Conservation (phyloP, 1,284 basidiomycete species). For the Tilletia setariae region DNA sequence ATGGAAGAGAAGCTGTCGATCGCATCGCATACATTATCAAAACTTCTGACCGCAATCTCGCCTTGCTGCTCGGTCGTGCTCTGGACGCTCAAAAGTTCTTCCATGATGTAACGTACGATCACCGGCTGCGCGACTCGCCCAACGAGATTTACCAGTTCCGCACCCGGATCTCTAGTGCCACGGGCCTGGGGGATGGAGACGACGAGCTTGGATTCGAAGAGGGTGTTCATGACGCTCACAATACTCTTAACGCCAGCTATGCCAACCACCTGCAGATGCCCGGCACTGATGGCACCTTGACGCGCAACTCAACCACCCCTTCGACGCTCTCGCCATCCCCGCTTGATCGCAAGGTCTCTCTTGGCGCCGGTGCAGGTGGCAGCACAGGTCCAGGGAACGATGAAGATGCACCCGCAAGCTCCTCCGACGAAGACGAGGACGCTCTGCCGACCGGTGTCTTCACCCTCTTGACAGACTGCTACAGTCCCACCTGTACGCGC, state of each 20-base stretch:
- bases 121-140: conserved; percentile 82
- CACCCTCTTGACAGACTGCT: conserved; percentile 93
- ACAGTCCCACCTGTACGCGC: conserved; percentile 92
- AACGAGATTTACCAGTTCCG: conserved; percentile 90
- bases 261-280: conserved; percentile 20
- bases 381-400: background rate
- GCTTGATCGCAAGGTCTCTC: conserved; percentile 60
- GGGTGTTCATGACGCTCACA: background rate
- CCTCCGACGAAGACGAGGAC: conserved; percentile 57
- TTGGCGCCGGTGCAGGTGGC: background rate
- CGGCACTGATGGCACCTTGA: conserved; percentile 41
- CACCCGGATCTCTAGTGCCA: conserved; percentile 43
- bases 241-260: conserved; percentile 9
- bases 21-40: conserved; percentile 96
- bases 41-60: conserved; percentile 93
- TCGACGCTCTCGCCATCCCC: conserved; percentile 66
- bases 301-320: conserved; percentile 73
- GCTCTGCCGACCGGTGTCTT: conserved; percentile 90
- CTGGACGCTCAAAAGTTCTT: conserved; percentile 99
- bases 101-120: conserved; percentile 98
- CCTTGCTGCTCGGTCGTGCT: conserved; percentile 85
- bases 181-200: background rate
- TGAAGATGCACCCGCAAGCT: background rate
- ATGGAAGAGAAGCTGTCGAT: conserved; percentile 93
- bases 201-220: conserved; percentile 1